Evolutionary conservation across 371 early-diverging fungal species (phyloP), one percentile per base, ranked within the genome.

Genomic region (Mortierella sp.): DNA sequence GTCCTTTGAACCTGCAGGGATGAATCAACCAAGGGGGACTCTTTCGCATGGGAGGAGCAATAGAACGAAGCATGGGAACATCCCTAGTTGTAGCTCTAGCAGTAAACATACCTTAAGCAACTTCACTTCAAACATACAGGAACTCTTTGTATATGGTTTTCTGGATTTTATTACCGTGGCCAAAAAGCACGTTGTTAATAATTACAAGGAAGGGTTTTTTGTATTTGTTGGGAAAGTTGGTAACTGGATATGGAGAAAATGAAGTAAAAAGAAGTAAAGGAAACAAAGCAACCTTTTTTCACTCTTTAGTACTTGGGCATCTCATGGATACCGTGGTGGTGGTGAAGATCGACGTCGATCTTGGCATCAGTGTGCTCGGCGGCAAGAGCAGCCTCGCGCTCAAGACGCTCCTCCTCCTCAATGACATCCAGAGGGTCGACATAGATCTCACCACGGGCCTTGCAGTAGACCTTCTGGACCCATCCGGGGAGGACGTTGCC

Each of bases 401-500:
- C 83, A 34, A 83, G 72, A 53, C 83, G 83, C 80, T 83, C 83
- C 69, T 83, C 83, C 61, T 83, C 83, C 61, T 83, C 83, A 55
- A 83, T 80, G 24, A 83, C 80, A 67, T 83, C 83, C 50, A 82
- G 55, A 16, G 83, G 83, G 50, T 82, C 83, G 48, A 82, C 77
- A 64, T 82, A 82, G 67, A 82, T 74, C 34, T 75, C 71, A 24
- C 83, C 83, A 46, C 77, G 76, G 14, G 37, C 46, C 71, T 79
- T 82, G 83, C 83, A 82, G 69, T 76, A 31, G 70, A 82, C 28
- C 77, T 80, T 70, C 61, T 83, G 83, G 31, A 83, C 74, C 83
- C 83, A 83, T 0, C 74, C 78, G 26, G 83, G 83, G 40, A 82
- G 37, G 34, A 82, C 79, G 57, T 82, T 82, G 64, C 55, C 69